Evolutionary conservation across 768 basidiomycete genomes (phyloP), one percentile per base, ranked within the genome.

Genomic region (Podaxis pistillaris): DNA sequence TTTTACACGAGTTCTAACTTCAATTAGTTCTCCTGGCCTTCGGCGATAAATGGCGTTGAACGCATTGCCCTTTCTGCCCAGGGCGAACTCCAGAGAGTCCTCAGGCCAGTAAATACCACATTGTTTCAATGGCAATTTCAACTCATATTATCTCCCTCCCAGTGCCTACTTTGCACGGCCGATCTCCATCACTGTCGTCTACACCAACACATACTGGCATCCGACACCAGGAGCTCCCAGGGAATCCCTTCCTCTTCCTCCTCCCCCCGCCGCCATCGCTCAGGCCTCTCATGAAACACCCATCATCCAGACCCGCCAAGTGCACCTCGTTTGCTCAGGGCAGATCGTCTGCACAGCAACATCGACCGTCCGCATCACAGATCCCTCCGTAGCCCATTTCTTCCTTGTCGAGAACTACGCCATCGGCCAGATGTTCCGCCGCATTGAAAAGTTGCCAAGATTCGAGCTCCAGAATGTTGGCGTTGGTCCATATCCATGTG

Each of bases 101-200:
- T 90, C 19, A 90, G 89, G 89, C 87, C 68, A 13, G 68, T 63
- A 6, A 33, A n/a, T 8, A 37, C 17, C 40, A 15, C 50, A 24
- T 52, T 4, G 0, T 47, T 9, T 15, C 17, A 8, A 22, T 47
- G 3, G 36, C 53, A 11, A 13, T 33, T 44, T 28, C 2, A 36
- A 7, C 28, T 49, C n/a, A 49, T 6, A 4, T 5, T 8, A 22
- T 51, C 38, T 15, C 9, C 24, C 33, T 57, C 9, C 9, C 66
- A 90, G 89, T 69, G 81, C 87, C 22, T 90, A 86, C 71, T 88
- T 91, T 65, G 83, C 79, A n/a, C 79, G 79, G 3, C 81, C 87
- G 2, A 88, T 90, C 62, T 74, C 76, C 49, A 82, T 90, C 36
- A 79, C 83, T 36, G 75, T 81, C 53, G 79, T 87, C 24, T 87